phyloP scores from a whole-genome alignment of 371 early-diverging fungal genomes.

The Choanephora cucurbitarum region DNA sequence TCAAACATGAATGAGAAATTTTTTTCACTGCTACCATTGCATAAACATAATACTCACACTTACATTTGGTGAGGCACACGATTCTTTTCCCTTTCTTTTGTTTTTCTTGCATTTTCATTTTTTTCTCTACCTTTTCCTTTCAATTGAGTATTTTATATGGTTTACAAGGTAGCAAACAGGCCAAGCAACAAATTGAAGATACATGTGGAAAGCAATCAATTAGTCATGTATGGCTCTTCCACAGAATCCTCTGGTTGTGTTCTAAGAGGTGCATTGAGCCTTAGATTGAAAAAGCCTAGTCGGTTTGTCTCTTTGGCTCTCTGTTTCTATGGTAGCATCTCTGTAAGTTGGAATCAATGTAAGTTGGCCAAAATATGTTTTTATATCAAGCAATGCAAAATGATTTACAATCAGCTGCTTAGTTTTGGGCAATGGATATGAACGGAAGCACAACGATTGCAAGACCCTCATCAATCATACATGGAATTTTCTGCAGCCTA shows the following conservation, averaged over 20 bases:
- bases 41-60: too few species aligned
- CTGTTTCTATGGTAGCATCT: conserved; percentile 26
- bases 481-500: conserved; percentile 32
- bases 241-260: conserved; percentile 40
- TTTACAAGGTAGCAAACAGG: conserved; percentile 10
- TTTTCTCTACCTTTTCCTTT: conserved; percentile 5
- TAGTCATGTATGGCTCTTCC: conserved; percentile 35
- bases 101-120: conserved; percentile 4
- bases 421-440: conserved; percentile 28
- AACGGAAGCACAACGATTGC: conserved; percentile 20
- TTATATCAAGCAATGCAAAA: conserved; percentile 25
- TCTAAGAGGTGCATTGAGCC: conserved; percentile 27
- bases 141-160: conserved; percentile 2
- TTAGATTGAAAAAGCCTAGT: conserved; percentile 23
- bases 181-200: conserved; percentile 25
- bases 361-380: conserved; percentile 8
- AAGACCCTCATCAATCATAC: conserved; percentile 27
- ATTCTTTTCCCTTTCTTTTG: conserved; percentile 7
- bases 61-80: too few species aligned
- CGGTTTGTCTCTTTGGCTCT: conserved; percentile 24
- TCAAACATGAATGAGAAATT: too few species aligned
- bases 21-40: too few species aligned
- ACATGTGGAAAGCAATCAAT: conserved; percentile 29
- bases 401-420: background rate
- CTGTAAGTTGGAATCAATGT: conserved; percentile 32